Conservation (phyloP, 176 grass and related monocot species). For the Zea mays region DNA sequence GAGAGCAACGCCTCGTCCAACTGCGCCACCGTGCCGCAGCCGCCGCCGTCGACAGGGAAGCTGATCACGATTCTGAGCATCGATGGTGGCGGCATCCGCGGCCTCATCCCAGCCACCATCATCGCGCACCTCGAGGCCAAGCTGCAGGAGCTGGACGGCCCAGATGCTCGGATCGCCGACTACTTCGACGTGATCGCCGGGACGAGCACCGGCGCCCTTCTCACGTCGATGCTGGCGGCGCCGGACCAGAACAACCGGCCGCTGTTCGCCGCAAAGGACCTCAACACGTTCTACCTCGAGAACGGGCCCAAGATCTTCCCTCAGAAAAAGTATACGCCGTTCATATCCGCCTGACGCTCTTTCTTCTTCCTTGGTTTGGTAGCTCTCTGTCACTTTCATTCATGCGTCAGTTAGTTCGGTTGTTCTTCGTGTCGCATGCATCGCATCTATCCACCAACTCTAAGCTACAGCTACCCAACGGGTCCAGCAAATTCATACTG, state of each 20-base stretch:
- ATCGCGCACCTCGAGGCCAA: constrained; percentile 54
- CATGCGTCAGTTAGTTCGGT: too few species aligned
- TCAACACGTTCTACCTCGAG: constrained; percentile 55
- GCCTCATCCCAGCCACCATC: constrained; percentile 62
- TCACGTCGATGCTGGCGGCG: constrained; percentile 59
- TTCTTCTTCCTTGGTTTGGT: too few species aligned
- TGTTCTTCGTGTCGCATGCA: too few species aligned
- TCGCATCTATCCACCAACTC: too few species aligned
- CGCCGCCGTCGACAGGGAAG: constrained; percentile 38
- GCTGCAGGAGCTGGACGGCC: constrained; percentile 65
- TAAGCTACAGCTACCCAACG: too few species aligned
- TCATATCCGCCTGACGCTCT: too few species aligned
- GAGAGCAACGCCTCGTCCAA: background rate
- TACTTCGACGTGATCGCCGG: constrained; percentile 74
- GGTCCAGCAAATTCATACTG: too few species aligned
- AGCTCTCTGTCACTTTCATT: too few species aligned
- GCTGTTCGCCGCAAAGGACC: constrained; percentile 51
- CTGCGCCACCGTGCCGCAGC: background rate
- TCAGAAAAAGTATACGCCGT: background rate
- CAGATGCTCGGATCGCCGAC: constrained; percentile 52
- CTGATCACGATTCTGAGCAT: constrained; percentile 69
- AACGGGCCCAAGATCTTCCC: constrained; percentile 71
- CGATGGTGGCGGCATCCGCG: constrained; percentile 75
- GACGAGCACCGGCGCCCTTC: constrained; percentile 61
- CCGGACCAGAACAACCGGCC: constrained; percentile 50